Conservation (phyloP, 2,329 filamentous ascomycete species). For the Microsporum audouinii region DNA sequence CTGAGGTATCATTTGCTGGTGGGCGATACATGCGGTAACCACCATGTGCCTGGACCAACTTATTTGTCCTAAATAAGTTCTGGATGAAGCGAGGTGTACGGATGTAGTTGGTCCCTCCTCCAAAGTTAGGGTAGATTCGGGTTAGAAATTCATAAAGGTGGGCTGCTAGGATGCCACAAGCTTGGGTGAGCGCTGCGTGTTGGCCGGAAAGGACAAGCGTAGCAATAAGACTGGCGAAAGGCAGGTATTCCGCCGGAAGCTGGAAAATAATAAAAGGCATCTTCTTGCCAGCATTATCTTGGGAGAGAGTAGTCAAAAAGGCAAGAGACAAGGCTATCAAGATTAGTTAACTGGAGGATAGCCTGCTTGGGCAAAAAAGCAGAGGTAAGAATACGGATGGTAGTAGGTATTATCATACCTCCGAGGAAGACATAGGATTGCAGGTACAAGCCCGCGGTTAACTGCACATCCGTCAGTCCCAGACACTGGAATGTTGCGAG, state of each 20-base stretch:
- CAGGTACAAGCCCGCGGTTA: constrained; percentile 32
- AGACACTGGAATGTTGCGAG: not conserved
- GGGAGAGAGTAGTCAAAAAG: constrained; percentile 70
- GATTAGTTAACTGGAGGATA: not conserved
- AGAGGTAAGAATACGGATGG: constrained; percentile 4
- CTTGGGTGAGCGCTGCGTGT: constrained; percentile 48
- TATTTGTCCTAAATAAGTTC: constrained; percentile 43
- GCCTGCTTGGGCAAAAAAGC: not conserved
- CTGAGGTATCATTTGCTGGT: constrained; percentile 34
- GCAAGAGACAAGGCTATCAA: constrained; percentile 59
- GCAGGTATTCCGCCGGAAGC: constrained; percentile 70
- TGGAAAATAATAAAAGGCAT: constrained; percentile 71
- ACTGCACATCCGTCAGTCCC: constrained; percentile 27
- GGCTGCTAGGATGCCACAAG: constrained; percentile 71
- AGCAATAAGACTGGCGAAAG: constrained; percentile 65
- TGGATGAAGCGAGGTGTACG: constrained; percentile 62
- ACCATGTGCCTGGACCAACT: constrained; percentile 25
- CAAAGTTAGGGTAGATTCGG: constrained; percentile 77
- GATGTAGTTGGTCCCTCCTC: constrained; percentile 66
- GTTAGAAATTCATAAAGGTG: constrained; percentile 87
- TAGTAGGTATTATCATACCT: constrained; percentile 20
- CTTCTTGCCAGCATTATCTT: constrained; percentile 69
- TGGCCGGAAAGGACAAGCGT: constrained; percentile 58
- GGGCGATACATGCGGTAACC: constrained; percentile 52
- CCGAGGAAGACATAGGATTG: constrained; percentile 26